Evolutionary conservation across 179 eudicot genomes (phyloP), one percentile per base, ranked within the genome.

Genomic region (Beta macrorhiza): DNA sequence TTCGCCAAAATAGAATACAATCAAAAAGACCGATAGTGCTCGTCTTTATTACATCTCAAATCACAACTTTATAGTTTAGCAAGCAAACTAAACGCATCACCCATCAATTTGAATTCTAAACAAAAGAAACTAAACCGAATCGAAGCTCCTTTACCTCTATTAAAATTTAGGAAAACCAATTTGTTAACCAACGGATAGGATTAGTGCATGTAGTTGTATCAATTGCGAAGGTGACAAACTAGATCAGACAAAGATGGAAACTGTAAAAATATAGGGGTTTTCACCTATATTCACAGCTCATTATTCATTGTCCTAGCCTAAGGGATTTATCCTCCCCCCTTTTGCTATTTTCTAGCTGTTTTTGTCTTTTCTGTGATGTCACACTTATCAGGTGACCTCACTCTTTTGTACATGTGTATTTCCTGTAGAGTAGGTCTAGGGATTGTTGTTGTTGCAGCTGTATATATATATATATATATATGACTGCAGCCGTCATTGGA

Each of bases 151-250:
- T 15, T 37, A 17, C 59, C 49, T 58, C 47, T 19, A 20, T 45
- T 58, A 12, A 47, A 45, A 44, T 65, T 65, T 65, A 65, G 69
- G 55, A 7, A 56, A 15, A 55, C 64, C 45, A 25, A 25, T 22
- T 10, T 25, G 29, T 14, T 32, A 55, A 16, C 44, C 16, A 11
- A 13, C 14, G 17, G 47, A 14, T 3, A 75, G 32, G 65, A 56
- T 29, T 42, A 75, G 25, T 25, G 65, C 78, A 75, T 25, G 65
- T 2, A 73, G 44, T 75, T 29, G 45, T 29, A 74, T n/a, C 45
- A 25, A 74, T 13, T 29, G 9, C 16, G 15, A 75, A 56, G 49
- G 67, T 8, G 17, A n/a, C 25, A 69, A 70, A 62, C 4, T 61
- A 47, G 62, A 59, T 42, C n/a, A 62, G 10, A 51, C 45, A 22